A percentile compares a stretch with the other conserved stretches of the same genome.
These are phyloP conservation scores for Alternaria alternata DNA, from an alignment of 2,329 filamentous ascomycete species.

Conservation along the genomic window DNA sequence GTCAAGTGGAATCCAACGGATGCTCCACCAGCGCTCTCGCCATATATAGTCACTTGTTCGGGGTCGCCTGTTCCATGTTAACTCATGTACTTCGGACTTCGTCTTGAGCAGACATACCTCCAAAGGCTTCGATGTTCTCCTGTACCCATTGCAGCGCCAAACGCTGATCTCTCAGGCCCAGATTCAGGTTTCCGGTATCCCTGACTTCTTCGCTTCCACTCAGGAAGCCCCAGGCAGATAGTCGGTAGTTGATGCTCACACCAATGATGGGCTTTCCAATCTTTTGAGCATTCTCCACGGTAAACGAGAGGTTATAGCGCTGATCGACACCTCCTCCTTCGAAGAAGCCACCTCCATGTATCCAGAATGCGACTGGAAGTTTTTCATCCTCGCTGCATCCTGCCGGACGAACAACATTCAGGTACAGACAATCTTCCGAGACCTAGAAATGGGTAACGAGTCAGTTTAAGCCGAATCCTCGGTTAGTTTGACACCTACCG, in stretches of 20 bases:
- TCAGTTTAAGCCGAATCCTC: neutral
- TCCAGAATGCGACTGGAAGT: constrained; percentile 64
- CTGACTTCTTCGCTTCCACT: constrained; percentile 49
- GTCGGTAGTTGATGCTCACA: constrained; percentile 60
- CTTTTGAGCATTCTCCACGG: constrained; percentile 58
- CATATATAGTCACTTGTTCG: constrained; percentile 56
- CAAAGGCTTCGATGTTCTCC: constrained; percentile 55
- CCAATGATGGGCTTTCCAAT: constrained; percentile 59
- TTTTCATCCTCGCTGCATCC: constrained; percentile 40
- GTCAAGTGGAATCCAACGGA: constrained; percentile 57
- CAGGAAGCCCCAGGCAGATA: constrained; percentile 70
- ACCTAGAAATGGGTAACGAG: constrained; percentile 32
- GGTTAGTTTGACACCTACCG: constrained; percentile 30
- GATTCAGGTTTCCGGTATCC: constrained; percentile 56
- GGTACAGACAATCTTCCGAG: constrained; percentile 60
- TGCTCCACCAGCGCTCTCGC: constrained; percentile 55
- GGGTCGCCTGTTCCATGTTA: constrained; percentile 47
- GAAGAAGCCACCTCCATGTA: constrained; percentile 62
- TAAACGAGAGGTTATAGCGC: constrained; percentile 59
- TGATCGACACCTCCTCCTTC: constrained; percentile 62
- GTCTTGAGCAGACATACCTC: constrained; percentile 48
- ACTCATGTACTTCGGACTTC: constrained; percentile 32
- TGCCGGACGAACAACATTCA: constrained; percentile 61
- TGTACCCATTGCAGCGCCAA: constrained; percentile 57
- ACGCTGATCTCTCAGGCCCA: constrained; percentile 59